Base-by-base conservation (phyloP, 2,329 filamentous ascomycete genomes). In the Aureobasidium sp. region DNA sequence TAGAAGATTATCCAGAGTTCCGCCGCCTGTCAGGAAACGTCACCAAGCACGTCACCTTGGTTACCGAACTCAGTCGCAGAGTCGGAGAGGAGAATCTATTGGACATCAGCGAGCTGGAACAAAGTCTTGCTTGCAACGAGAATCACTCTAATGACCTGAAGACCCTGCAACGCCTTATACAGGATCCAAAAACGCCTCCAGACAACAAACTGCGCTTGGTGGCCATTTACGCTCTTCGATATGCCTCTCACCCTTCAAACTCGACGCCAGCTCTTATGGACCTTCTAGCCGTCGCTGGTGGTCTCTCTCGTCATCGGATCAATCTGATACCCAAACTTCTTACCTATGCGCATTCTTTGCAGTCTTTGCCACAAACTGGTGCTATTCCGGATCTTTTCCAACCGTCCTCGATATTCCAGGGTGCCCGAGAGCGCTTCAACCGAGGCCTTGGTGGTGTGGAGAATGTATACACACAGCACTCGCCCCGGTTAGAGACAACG, bases 391-490 rank as follows among this genome's bases (percentile, higher is more conserved):
- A 97, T 66, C 85, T 97, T 7, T 97, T 99, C 69, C 92, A 97
- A 70, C 88, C 90, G 0, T 85, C 88, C 0, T 93, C 91, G 5
- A 93, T 99, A 66, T 96, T 99, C 75, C 90, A 90, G 0, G 90
- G 90, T 13, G 91, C 92, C 11, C 83, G 91, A 42, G 90, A 88
- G 69, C 86, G 92, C 5, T 91, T 99, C 74, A 96, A 96, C 70
- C 69, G 72, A 30, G 94, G 94, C 0, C 81, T 99, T 15, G 97
- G 97, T 71, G 94, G 94, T 1, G 94, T 99, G 1, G 95, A 99
- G 73, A 99, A 99, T 69, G 94, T 99, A 32, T 99, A 99, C 73
- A 99, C 94, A 0, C 95, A 99, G 73, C 94, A 99, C 74, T 95
- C 91, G 6, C 91, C 95, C 0, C 82, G 91, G 27, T 76, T 99